Conservation (phyloP, 208 protist species). For the Trypanosoma theileri region DNA sequence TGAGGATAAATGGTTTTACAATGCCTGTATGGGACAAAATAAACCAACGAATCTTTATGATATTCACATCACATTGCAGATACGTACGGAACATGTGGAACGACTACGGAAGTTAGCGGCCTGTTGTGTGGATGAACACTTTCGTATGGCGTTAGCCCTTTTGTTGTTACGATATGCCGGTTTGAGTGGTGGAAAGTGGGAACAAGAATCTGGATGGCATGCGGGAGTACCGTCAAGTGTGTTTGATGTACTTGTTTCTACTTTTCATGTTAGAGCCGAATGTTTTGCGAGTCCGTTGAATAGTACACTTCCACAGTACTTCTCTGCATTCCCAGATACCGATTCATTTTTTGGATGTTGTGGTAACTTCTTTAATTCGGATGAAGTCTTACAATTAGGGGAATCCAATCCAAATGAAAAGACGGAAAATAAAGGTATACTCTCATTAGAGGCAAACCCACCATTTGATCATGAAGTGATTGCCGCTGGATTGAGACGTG, state of each 20-base stretch:
- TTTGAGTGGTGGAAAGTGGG: constrained; percentile 28
- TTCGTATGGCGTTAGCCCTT: constrained; percentile 26
- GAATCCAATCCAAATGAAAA: too few species aligned
- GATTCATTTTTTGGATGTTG: constrained; percentile 44
- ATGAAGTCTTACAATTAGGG: background rate
- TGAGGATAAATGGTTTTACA: constrained; percentile 8
- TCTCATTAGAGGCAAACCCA: constrained; percentile 42
- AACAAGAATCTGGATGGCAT: constrained; percentile 42
- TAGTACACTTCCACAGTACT: constrained; percentile 36
- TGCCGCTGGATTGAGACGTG: constrained; percentile 33
- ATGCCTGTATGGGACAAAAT: background rate
- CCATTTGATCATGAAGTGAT: constrained; percentile 48
- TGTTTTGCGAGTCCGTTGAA: constrained; percentile 57
- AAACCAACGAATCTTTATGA: background rate
- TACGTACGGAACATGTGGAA: constrained; percentile 8
- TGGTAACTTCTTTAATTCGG: constrained; percentile 39
- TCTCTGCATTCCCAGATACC: constrained; percentile 40
- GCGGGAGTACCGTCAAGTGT: constrained; percentile 33
- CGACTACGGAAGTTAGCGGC: constrained; percentile 3
- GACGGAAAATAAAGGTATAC: background rate
- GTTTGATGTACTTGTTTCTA: constrained; percentile 29
- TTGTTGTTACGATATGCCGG: constrained; percentile 45
- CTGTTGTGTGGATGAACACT: constrained; percentile 5
- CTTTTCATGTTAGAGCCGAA: constrained; percentile 26
- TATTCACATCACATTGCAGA: constrained; percentile 5